These are phyloP conservation scores for Zasmidium cellare DNA, from an alignment of 2,329 filamentous ascomycete genomes.

Conservation along the genomic window DNA sequence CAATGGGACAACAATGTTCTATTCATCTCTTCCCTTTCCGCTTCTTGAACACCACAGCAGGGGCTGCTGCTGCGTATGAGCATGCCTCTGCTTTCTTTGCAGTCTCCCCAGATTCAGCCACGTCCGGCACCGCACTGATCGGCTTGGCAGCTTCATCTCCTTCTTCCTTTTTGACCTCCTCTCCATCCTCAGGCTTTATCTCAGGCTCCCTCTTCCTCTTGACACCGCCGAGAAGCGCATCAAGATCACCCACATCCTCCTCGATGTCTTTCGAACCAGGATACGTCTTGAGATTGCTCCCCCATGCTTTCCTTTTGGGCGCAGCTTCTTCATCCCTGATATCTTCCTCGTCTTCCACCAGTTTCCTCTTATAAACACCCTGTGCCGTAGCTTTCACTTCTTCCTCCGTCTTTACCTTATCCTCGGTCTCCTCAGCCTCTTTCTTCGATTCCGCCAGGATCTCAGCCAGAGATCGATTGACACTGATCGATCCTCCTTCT, in stretches of 20 bases:
- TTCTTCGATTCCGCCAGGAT: constrained; percentile 47
- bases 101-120: constrained; percentile 4
- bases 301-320: constrained; percentile 43
- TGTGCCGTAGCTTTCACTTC: constrained; percentile 46
- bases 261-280: constrained; percentile 45
- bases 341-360: constrained; percentile 63
- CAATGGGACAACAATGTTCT: too few species aligned
- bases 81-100: constrained; percentile 23
- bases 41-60: constrained; percentile 74
- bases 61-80: constrained; percentile 37
- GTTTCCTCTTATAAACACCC: constrained; percentile 64
- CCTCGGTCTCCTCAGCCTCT: constrained; percentile 42
- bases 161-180: constrained; percentile 29
- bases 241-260: constrained; percentile 59
- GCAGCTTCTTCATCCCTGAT: constrained; percentile 54
- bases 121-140: constrained; percentile 24
- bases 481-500: constrained; percentile 15
- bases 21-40: constrained; percentile 55
- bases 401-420: constrained; percentile 43
- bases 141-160: constrained; percentile 33
- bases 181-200: constrained; percentile 31
- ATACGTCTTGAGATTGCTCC: constrained; percentile 47
- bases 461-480: constrained; percentile 42
- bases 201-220: constrained; percentile 28
- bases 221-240: constrained; percentile 53